Conservation (phyloP, 441 rosid genomes). For the Erodium moschatum region DNA sequence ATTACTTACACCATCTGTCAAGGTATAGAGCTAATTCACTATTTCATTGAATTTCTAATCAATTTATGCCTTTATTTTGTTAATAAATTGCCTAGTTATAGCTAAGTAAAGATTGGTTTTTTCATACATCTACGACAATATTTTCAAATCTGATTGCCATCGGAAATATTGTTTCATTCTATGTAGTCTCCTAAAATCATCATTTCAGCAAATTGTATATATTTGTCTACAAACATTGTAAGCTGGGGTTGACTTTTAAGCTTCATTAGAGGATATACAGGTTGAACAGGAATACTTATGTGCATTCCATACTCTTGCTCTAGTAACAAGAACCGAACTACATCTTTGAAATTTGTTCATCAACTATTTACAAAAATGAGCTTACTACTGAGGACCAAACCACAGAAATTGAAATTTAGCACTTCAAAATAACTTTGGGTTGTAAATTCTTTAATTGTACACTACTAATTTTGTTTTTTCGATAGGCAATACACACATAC, state of each 20-base stretch:
- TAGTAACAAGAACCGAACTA: background rate
- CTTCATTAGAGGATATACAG: no score
- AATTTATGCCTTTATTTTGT: background rate
- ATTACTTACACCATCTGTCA: slow-evolving; percentile 42
- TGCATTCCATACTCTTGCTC: no score
- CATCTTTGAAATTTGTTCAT: background rate
- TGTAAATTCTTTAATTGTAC: background rate
- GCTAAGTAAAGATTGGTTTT: background rate
- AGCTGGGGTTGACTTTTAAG: no score
- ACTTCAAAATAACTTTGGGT: background rate
- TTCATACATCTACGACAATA: background rate
- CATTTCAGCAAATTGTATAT: no score
- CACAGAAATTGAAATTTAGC: background rate
- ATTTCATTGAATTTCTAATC: background rate
- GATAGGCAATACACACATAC: background rate
- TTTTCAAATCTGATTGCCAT: no score
- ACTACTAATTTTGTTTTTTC: background rate
- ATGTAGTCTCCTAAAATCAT: no score
- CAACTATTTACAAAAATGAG: background rate
- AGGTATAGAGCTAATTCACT: slow-evolving; percentile 26
- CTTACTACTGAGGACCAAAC: background rate
- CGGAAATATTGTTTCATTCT: no score
- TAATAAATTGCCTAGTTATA: background rate
- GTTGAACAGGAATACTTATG: no score
- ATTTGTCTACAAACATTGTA: no score